phyloP scores from a whole-genome alignment of 2,329 filamentous ascomycete genomes.

The Claviceps maximensis region DNA sequence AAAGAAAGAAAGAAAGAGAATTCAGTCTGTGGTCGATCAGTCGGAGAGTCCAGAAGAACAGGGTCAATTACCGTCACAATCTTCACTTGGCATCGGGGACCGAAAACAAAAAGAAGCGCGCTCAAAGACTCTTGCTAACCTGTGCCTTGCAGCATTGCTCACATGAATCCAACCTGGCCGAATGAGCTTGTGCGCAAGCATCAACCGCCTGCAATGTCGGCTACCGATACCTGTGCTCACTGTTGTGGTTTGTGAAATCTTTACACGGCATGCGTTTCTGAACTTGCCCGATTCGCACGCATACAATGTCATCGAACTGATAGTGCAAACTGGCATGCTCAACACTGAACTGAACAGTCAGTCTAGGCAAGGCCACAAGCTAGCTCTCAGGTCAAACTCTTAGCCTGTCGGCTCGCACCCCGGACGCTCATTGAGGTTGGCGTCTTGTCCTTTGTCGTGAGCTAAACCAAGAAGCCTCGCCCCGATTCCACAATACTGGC shows the following conservation, averaged over 20 bases:
- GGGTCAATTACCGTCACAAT: background rate
- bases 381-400: slow-evolving; percentile 9
- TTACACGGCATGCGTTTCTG: background rate
- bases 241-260: background rate
- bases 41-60: background rate
- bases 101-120: background rate
- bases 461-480: background rate
- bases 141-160: background rate
- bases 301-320: background rate
- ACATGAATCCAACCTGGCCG: background rate
- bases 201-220: background rate
- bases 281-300: background rate
- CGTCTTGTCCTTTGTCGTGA: background rate
- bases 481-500: background rate
- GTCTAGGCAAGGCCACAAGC: background rate
- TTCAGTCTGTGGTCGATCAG: background rate
- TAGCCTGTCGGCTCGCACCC: slow-evolving; percentile 8
- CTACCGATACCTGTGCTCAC: background rate
- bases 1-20: background rate
- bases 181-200: background rate
- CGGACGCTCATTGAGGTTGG: slow-evolving; percentile 1
- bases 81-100: background rate
- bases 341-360: background rate
- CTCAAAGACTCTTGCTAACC: background rate
- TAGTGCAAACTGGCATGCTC: background rate